phyloP scores from a whole-genome alignment of 2,329 filamentous ascomycete species.

The Botrytis elliptica region DNA sequence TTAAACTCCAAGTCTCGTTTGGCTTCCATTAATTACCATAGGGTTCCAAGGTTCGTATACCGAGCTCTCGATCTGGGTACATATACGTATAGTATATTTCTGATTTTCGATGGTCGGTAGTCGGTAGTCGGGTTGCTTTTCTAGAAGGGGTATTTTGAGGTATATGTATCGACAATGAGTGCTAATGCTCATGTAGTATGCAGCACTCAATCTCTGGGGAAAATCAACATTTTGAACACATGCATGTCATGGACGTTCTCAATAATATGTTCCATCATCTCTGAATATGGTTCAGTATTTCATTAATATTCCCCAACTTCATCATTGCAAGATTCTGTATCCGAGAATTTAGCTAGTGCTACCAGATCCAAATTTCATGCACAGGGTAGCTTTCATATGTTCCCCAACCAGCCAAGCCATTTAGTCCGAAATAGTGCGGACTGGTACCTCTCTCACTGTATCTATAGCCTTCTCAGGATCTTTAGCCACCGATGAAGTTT shows the following conservation, averaged over 20 bases:
- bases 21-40: not conserved
- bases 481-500: conserved; percentile 13
- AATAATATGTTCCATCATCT: not conserved
- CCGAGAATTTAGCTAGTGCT: not conserved
- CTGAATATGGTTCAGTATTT: not conserved
- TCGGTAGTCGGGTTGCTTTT: not conserved
- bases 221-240: not conserved
- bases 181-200: not conserved
- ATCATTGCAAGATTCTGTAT: not conserved
- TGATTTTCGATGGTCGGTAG: not conserved
- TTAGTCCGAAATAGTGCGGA: conserved; percentile 23
- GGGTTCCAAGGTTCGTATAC: not conserved
- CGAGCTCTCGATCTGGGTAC: not conserved
- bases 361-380: not conserved
- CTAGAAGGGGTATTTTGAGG: not conserved
- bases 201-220: not conserved
- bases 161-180: not conserved
- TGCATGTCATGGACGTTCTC: not conserved
- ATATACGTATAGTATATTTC: not conserved
- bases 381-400: not conserved
- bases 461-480: conserved; percentile 15
- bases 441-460: conserved; percentile 19
- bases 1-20: not conserved
- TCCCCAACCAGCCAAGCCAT: not conserved
- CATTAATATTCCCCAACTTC: not conserved